A percentile compares a stretch with the other conserved stretches of the same genome.
These are phyloP conservation scores for Colletotrichum sp. DNA, from an alignment of 2,329 filamentous ascomycete species.

Conservation along the genomic window DNA sequence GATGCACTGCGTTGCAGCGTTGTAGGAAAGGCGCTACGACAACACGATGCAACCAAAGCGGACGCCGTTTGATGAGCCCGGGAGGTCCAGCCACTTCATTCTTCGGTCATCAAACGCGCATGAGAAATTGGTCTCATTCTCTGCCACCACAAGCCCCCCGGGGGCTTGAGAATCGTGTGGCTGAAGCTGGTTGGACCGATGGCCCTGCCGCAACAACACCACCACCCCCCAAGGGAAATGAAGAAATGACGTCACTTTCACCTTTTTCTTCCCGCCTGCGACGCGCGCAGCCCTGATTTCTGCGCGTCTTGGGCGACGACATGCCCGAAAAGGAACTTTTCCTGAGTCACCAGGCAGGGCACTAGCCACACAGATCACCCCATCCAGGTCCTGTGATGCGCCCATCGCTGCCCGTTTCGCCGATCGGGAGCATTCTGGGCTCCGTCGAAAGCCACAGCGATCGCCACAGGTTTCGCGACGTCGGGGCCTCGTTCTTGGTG, in stretches of 20 bases:
- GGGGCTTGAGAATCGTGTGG: constrained; percentile 4
- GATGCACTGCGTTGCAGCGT: neutral
- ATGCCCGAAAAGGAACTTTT: neutral
- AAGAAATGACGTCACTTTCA: constrained; percentile 8
- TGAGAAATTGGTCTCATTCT: neutral
- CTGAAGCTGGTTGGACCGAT: constrained; percentile 16
- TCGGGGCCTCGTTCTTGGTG: neutral
- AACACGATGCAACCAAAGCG: neutral
- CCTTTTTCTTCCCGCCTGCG: neutral
- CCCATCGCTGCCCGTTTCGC: neutral
- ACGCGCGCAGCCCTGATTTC: neutral
- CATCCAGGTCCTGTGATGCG: constrained; percentile 13
- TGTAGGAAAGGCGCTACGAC: neutral
- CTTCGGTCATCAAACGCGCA: neutral
- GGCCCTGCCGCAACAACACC: neutral
- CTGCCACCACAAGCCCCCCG: neutral
- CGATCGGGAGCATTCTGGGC: constrained; percentile 4
- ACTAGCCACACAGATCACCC: constrained; percentile 8
- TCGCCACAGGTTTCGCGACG: constrained; percentile 2
- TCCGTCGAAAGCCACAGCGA: constrained; percentile 11
- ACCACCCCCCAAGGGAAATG: neutral
- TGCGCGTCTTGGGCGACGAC: constrained; percentile 5
- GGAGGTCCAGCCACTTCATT: neutral
- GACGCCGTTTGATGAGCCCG: neutral
- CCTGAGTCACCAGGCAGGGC: neutral